A percentile compares a stretch with the other conserved stretches of the same genome.
These are phyloP conservation scores for Fusarium sp. DNA, from an alignment of 2,329 filamentous ascomycete species.

Conservation along the genomic window DNA sequence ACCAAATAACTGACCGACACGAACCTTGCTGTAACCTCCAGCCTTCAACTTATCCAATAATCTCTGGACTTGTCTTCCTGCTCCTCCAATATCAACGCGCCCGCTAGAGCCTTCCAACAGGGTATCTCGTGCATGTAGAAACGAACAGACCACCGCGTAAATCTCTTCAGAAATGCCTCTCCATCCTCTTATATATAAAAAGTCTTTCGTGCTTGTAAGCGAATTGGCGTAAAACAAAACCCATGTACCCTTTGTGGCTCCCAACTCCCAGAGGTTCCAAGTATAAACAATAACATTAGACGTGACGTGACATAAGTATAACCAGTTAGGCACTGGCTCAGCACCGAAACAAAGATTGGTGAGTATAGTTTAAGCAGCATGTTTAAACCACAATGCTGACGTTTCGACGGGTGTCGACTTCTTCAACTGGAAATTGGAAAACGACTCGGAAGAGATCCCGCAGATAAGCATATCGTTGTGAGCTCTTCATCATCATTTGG, in stretches of 20 bases:
- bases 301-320: conserved; percentile 30
- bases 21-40: conserved; percentile 6
- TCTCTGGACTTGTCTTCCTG: conserved; percentile 7
- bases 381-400: conserved; percentile 69
- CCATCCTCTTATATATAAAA: conserved; percentile 25
- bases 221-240: conserved; percentile 20
- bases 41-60: conserved; percentile 8
- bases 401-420: conserved; percentile 77
- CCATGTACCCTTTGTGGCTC: conserved; percentile 24
- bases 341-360: not conserved
- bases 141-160: conserved; percentile 49
- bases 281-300: conserved; percentile 38
- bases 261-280: conserved; percentile 28
- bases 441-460: conserved; percentile 87
- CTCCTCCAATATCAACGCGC: conserved; percentile 25
- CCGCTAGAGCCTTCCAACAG: conserved; percentile 45
- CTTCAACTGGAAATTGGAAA: conserved; percentile 87
- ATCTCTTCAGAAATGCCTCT: conserved; percentile 33
- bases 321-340: not conserved
- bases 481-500: conserved; percentile 78
- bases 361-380: conserved; percentile 3
- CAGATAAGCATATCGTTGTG: conserved; percentile 81
- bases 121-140: conserved; percentile 52
- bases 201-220: conserved; percentile 27
- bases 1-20: conserved; percentile 9